Conservation (phyloP, 495 filamentous ascomycete genomes). For the Venustampulla echinocandica region DNA sequence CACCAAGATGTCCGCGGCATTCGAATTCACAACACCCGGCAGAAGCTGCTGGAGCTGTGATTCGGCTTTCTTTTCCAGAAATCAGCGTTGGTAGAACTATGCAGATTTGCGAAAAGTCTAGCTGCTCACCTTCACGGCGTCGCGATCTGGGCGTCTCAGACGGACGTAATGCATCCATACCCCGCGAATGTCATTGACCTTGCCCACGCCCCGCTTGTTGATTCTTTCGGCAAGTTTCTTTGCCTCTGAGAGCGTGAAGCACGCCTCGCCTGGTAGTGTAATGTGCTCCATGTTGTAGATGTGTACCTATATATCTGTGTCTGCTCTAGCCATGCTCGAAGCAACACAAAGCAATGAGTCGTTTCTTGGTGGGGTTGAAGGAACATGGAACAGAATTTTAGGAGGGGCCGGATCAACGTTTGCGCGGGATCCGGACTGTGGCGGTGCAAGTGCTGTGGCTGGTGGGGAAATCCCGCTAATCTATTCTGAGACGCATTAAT, state of each 20-base stretch:
- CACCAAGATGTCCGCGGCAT: neutral
- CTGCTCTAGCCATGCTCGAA: neutral
- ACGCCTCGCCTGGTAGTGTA: conserved; percentile 37
- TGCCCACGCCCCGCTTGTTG: conserved; percentile 33
- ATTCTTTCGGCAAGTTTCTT: conserved; percentile 40
- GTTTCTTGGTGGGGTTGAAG: conserved; percentile 6
- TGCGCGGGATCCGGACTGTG: neutral
- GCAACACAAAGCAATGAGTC: neutral
- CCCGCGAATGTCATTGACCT: conserved; percentile 35
- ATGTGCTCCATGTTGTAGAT: conserved; percentile 28
- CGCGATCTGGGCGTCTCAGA: conserved; percentile 6
- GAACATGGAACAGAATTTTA: neutral
- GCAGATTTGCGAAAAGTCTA: neutral
- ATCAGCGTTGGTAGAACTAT: neutral
- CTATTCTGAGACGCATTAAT: neutral
- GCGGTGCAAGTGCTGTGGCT: no score
- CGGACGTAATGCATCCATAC: conserved; percentile 42
- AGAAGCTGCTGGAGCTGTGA: conserved; percentile 35
- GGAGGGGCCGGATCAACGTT: conserved; percentile 1
- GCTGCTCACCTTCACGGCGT: neutral
- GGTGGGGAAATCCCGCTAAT: neutral
- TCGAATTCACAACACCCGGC: conserved; percentile 15
- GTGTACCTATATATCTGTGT: no score
- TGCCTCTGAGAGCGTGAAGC: conserved; percentile 41
- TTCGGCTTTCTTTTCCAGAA: conserved; percentile 20